phyloP scores from a whole-genome alignment of 2,329 filamentous ascomycete genomes.

The Claviceps africana region DNA sequence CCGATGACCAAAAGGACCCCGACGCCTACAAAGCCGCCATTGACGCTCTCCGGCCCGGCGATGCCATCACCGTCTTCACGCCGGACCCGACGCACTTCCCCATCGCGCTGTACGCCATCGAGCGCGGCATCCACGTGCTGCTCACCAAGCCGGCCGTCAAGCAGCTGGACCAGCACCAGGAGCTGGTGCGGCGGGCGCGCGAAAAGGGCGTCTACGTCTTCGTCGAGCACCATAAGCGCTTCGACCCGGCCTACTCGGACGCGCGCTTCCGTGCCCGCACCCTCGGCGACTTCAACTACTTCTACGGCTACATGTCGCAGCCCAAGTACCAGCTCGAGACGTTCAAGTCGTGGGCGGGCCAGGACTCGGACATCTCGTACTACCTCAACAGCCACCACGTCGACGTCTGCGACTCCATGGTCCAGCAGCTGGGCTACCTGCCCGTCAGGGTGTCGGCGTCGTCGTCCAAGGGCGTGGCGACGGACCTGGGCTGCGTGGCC shows the following conservation, averaged over 20 bases:
- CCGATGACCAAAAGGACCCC: conserved; percentile 57
- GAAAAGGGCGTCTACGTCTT: conserved; percentile 77
- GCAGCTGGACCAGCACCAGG: conserved; percentile 63
- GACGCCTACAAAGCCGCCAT: conserved; percentile 83
- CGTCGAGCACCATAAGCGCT: conserved; percentile 94
- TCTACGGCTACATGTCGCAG: conserved; percentile 94
- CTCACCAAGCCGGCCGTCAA: conserved; percentile 92
- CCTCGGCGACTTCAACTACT: conserved; percentile 94
- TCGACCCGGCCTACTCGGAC: conserved; percentile 83
- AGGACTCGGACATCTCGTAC: conserved; percentile 87
- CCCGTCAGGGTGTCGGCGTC: conserved; percentile 69
- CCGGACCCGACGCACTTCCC: conserved; percentile 86
- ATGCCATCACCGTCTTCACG: conserved; percentile 92
- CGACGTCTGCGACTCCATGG: conserved; percentile 87
- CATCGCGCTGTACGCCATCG: conserved; percentile 83
- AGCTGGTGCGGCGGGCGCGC: conserved; percentile 56
- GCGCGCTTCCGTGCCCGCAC: conserved; percentile 62
- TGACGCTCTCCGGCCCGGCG: conserved; percentile 64
- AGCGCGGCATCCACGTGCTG: conserved; percentile 76
- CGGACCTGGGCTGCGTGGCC: conserved; percentile 60
- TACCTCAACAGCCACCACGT: conserved; percentile 94
- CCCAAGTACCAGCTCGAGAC: conserved; percentile 84
- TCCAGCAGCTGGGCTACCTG: conserved; percentile 54
- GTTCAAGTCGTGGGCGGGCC: conserved; percentile 87
- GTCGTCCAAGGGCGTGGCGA: conserved; percentile 65